Base-by-base conservation (phyloP, 2,329 filamentous ascomycete genomes). In the Trichophyton mentagrophytes region DNA sequence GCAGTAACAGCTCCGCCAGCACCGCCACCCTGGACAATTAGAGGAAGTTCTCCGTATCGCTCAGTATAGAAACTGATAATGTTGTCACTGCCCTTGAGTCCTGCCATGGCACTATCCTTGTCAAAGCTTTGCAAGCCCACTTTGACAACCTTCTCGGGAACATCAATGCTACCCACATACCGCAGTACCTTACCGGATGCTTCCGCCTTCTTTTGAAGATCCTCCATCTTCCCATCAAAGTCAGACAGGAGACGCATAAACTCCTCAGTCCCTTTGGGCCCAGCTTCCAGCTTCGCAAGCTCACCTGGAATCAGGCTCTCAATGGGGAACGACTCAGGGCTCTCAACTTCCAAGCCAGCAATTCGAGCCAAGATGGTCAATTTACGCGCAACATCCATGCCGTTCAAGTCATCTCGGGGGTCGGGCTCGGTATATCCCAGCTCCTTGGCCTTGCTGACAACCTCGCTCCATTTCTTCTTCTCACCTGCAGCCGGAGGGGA, bases 1-100 rank as follows among this genome's bases (percentile, higher is more conserved):
- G 93, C 93, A 38, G 93, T 99, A 59, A 97, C 90, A 51, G 96
- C 91, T 65, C 89, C 91, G 67, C 93, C 93, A 27, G 93, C 93
- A 63, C 91, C 93, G 40, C 90, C 90, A 62, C 93, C 93, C 78
- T 97, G 92, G 65, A 99, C 84, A 71, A 96, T 96, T 64, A 99
- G 79, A 49, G 93, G 91, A 75, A 92, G 95, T 71, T 80, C 82
- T 62, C 90, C 90, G 71, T 99, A 99, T 69, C 93, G 83, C 80
- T 95, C 88, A 4, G 93, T 99, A 77, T 96, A 95, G 80, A 99
- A 96, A 79, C 87, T 95, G 72, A 99, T 96, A 72, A 99, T 95
- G 79, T 99, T 99, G 73, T 97, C 93, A 74, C 91, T 97, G 40
- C 93, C 93, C 82, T 96, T 95, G 61, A 99, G 80, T 56, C 88